Base-by-base conservation (phyloP, 768 basidiomycete genomes). In the Mycena crocata region DNA sequence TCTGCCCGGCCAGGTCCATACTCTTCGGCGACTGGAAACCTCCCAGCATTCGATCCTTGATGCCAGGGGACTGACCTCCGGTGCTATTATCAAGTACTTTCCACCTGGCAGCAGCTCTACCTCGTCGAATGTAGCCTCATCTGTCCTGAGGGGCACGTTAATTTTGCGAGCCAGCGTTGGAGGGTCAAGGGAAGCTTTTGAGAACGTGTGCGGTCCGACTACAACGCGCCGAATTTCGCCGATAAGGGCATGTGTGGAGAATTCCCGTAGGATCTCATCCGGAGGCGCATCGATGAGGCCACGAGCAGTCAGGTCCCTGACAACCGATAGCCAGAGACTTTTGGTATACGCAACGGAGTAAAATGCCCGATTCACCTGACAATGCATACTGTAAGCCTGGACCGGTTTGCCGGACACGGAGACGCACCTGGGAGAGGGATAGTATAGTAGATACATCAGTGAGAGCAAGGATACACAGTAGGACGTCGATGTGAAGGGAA, bases 21-120 rank as follows among this genome's bases (percentile, higher is more conserved):
- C 50, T n/a, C 14, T 31, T n/a, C n/a, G 32, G 21, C 21, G n/a
- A 34, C 32, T 12, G 24, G 3, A 3, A 3, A 52, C 31, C 8
- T 52, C 50, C 50, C 50, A 35, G 34, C 50, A 52, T 52, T 52
- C 14, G n/a, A 52, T 5, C 48, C 23, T 19, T 19, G 48, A 14
- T 23, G 19, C 14, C 48, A 21, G 17, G 5, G 28, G 17, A 49
- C 5, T 26, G 32, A 23, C n/a, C n/a, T n/a, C n/a, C n/a, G n/a
- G n/a, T n/a, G n/a, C n/a, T n/a, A 52, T 9, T 19, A 52, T n/a
- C 1, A 32, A 30, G 35, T 52, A 34, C 14, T 26, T 52, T 19
- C 51, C 32, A 19, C 51, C 51, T 14, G 51, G 51, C 12, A 52
- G 51, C 14, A 52, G 51, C 35, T 52, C 51, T 30, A n/a, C 51